Evolutionary conservation across 1,284 basidiomycete species (phyloP), one percentile per base, ranked within the genome.

Genomic region (Cryptococcus amylolentus): DNA sequence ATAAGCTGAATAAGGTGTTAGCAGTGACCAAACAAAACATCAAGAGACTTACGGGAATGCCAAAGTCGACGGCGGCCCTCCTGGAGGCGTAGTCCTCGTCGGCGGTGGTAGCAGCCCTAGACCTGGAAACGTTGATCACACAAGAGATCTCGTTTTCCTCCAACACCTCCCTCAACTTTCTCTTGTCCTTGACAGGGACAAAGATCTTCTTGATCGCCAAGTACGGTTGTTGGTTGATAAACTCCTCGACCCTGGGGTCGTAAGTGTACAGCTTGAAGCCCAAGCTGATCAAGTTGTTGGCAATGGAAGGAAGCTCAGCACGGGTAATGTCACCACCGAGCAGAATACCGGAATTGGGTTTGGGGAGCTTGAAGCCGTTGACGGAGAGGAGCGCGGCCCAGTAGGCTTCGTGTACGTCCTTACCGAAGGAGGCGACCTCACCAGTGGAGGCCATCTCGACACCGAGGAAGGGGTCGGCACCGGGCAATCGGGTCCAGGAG

Each of bases 371-470:
- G 56, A 77, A 72, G 47, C 81, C 82, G 67, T 84, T 86, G 61
- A 86, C 87, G 52, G 89, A 89, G 5, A 84, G 84, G 46, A 95
- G 82, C n/a, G 90, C 88, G 51, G 55, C 20, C 95, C 94, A 98
- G 79, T 97, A 98, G 10, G 95, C 96, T 77, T 98, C 96, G 71
- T 94, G 87, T 42, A 98, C 81, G 73, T 97, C 89, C 71, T 86
- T 85, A 47, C 95, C 96, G 73, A 98, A 98, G 63, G 89, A 88
- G n/a, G 96, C 96, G 20, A 98, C 92, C 78, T 98, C 95, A 54
- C 95, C 96, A 6, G 96, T 98, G 68, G 90, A 94, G 0, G 95
- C 93, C 96, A 98, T 98, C 81, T 98, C 92, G 61, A 96, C 93
- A 60, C 92, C 93, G 55, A 97, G 82, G 86, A 95, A 96, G 35